Percentiles rank a stretch among this genome's conserved stretches.
Conservation (phyloP, 2,329 filamentous ascomycete genomes). For the Epichloe brachyelytri region DNA sequence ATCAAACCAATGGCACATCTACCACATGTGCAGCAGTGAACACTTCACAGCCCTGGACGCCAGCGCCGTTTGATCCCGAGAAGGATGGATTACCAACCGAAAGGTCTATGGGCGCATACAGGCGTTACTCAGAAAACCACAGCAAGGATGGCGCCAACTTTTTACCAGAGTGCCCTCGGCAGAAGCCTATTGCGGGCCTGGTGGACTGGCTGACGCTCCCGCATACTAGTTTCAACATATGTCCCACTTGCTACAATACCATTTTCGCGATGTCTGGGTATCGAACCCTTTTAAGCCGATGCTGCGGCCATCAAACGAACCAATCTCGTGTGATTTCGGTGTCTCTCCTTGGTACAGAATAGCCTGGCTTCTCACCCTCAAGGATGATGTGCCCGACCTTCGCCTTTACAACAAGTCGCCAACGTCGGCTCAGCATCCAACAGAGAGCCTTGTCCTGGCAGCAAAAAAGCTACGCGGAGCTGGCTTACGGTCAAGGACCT, state of each 20-base stretch:
- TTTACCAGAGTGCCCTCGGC: conserved; percentile 59
- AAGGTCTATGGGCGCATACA: conserved; percentile 32
- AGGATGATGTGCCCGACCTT: conserved; percentile 53
- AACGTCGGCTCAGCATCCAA: conserved; percentile 38
- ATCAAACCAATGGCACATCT: not conserved
- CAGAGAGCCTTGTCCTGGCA: conserved; percentile 44
- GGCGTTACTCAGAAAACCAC: conserved; percentile 37
- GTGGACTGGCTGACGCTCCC: conserved; percentile 74
- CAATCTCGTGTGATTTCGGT: conserved; percentile 67
- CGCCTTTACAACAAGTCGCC: conserved; percentile 58
- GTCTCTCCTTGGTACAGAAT: conserved; percentile 68
- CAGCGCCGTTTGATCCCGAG: conserved; percentile 30
- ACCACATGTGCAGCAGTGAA: conserved; percentile 3
- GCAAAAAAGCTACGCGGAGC: conserved; percentile 39
- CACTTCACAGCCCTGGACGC: conserved; percentile 29
- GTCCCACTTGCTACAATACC: conserved; percentile 62
- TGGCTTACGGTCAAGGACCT: conserved; percentile 69
- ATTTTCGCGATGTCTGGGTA: conserved; percentile 60
- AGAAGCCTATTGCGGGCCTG: conserved; percentile 45
- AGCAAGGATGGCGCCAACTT: conserved; percentile 14
- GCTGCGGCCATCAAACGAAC: conserved; percentile 41
- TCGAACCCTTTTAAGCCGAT: conserved; percentile 44
- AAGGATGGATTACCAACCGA: conserved; percentile 21
- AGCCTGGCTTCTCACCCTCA: conserved; percentile 68
- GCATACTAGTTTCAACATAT: conserved; percentile 64